phyloP scores from a whole-genome alignment of 1,139 yeast species.

The Protomyces lactucae-debilis region DNA sequence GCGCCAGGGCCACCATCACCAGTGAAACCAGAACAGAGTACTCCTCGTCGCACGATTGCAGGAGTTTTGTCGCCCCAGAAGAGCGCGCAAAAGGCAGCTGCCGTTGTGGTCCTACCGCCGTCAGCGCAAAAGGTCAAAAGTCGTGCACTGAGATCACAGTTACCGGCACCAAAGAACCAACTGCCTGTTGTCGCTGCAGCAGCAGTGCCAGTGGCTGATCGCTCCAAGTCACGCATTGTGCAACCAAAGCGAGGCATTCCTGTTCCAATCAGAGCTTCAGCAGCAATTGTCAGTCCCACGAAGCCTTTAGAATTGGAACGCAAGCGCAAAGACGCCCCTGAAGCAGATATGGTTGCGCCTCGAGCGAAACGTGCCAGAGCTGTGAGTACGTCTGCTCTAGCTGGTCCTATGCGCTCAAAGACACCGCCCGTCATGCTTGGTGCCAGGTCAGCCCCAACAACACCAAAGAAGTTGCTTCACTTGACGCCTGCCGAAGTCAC shows the following conservation, averaged over 20 bases:
- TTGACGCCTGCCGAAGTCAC: constrained; percentile 29
- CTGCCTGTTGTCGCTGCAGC: not conserved
- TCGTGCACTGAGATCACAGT: constrained; percentile 5
- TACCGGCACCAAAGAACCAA: constrained; percentile 3
- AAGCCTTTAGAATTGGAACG: not conserved
- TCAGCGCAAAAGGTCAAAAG: constrained; percentile 13
- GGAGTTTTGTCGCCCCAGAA: constrained; percentile 12
- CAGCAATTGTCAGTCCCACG: not conserved
- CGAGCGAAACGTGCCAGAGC: not conserved
- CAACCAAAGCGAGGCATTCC: not conserved
- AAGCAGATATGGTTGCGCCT: not conserved
- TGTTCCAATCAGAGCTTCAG: not conserved
- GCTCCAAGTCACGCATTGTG: not conserved
- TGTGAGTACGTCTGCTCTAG: not conserved
- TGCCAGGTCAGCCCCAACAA: not conserved
- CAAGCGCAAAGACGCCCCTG: constrained; percentile 3
- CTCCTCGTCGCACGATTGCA: constrained; percentile 3
- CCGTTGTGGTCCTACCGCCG: not conserved
- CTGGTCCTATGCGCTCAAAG: not conserved
- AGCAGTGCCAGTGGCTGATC: not conserved
- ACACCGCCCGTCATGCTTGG: not conserved
- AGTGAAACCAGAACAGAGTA: not conserved
- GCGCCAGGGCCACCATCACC: not conserved
- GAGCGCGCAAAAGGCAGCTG: not conserved
- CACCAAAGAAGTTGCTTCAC: constrained; percentile 21